Percentiles rank a stretch among this genome's conserved stretches.
These are phyloP conservation scores for Biscutella auriculata DNA, from an alignment of 441 rosid species.

Conservation along the genomic window DNA sequence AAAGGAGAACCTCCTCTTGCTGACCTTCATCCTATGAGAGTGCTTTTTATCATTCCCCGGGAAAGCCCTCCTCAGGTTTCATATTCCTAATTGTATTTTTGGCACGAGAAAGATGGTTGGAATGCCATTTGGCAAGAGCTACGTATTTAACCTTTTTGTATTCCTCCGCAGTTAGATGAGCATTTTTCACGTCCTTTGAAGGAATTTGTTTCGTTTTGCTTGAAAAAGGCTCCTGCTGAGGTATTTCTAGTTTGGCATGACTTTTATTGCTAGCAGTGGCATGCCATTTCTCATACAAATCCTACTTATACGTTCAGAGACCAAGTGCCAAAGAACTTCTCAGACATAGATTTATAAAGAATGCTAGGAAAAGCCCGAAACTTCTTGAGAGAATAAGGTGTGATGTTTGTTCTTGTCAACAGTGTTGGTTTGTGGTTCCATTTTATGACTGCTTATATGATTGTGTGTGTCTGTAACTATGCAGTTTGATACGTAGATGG, in stretches of 20 bases:
- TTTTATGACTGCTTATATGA: neutral
- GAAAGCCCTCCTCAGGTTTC: slow-evolving; percentile 99
- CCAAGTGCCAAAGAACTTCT: slow-evolving; percentile 92
- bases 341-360: slow-evolving; percentile 75
- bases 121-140: too few species aligned
- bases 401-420: slow-evolving; percentile 14
- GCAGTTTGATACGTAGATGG: neutral
- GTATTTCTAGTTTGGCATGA: slow-evolving; percentile 26
- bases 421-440: slow-evolving; percentile 4
- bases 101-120: slow-evolving; percentile 10
- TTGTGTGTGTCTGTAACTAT: neutral
- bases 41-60: slow-evolving; percentile 96
- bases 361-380: slow-evolving; percentile 74
- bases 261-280: neutral
- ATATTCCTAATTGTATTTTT: slow-evolving; percentile 13
- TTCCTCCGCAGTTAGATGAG: slow-evolving; percentile 76
- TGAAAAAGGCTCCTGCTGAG: slow-evolving; percentile 67
- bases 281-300: slow-evolving; percentile 17
- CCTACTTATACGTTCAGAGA: slow-evolving; percentile 49
- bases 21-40: slow-evolving; percentile 99
- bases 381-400: slow-evolving; percentile 94
- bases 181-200: slow-evolving; percentile 97
- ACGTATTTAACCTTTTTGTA: slow-evolving; percentile 10
- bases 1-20: slow-evolving; percentile 99
- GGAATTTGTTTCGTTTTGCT: slow-evolving; percentile 88